phyloP scores from a whole-genome alignment of 2,329 filamentous ascomycete species.

The Cladophialophora bantiana region DNA sequence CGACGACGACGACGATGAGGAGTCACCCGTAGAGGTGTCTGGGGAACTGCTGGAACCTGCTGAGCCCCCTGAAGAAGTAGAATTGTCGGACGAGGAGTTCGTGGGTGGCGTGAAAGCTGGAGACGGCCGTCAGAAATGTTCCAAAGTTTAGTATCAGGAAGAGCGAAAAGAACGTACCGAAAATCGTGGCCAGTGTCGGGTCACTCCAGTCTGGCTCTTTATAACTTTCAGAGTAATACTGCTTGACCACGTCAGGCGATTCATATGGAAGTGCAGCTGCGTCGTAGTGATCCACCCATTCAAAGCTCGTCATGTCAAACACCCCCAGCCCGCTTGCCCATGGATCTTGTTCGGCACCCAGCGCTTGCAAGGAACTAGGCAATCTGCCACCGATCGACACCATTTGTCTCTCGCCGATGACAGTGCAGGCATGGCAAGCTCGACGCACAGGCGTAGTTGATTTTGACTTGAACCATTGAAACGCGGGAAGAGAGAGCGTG shows the following conservation, averaged over 20 bases:
- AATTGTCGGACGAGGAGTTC: slow-evolving; percentile 10
- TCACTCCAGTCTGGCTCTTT: slow-evolving; percentile 26
- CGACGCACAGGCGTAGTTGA: slow-evolving; percentile 39
- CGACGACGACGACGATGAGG: neutral
- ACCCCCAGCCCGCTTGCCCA: slow-evolving; percentile 51
- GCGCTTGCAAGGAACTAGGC: slow-evolving; percentile 21
- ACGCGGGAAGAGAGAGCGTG: slow-evolving; percentile 33
- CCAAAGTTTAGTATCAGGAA: neutral
- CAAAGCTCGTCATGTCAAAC: slow-evolving; percentile 50
- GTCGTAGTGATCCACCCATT: slow-evolving; percentile 48
- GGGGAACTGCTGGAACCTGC: neutral
- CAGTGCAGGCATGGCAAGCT: slow-evolving; percentile 43
- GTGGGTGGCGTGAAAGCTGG: slow-evolving; percentile 3
- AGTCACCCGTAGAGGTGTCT: neutral
- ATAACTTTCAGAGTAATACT: slow-evolving; percentile 45
- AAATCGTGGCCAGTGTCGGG: slow-evolving; percentile 15
- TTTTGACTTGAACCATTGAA: slow-evolving; percentile 32
- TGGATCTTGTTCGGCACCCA: slow-evolving; percentile 41
- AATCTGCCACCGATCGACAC: slow-evolving; percentile 48
- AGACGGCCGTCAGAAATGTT: neutral
- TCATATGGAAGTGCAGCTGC: slow-evolving; percentile 47
- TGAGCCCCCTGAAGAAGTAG: slow-evolving; percentile 6
- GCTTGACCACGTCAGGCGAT: slow-evolving; percentile 40
- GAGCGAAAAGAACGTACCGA: slow-evolving; percentile 14
- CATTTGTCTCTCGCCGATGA: slow-evolving; percentile 52